Conservation (phyloP, 2,329 filamentous ascomycete genomes). For the Aspergillus clavatus region DNA sequence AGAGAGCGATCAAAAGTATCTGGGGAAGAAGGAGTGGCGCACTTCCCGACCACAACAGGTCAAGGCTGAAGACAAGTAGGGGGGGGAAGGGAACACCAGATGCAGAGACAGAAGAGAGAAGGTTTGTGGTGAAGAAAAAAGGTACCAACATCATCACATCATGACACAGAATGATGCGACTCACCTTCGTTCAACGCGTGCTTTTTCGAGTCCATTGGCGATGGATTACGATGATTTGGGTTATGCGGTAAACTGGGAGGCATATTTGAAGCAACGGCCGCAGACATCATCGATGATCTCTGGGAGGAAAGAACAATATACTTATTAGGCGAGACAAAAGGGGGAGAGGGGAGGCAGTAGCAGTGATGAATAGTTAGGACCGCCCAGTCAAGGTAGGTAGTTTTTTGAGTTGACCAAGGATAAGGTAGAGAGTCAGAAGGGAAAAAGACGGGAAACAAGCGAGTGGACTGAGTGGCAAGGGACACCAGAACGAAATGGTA, state of each 20-base stretch:
- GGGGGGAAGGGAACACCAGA: constrained; percentile 8
- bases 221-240: constrained; percentile 31
- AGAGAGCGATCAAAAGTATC: constrained; percentile 24
- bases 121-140: background rate
- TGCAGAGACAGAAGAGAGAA: constrained; percentile 6
- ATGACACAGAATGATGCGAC: constrained; percentile 16
- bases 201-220: constrained; percentile 43
- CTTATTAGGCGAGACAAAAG: constrained; percentile 14
- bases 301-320: constrained; percentile 10
- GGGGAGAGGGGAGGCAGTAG: no score
- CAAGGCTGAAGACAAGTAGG: constrained; percentile 16
- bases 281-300: constrained; percentile 37
- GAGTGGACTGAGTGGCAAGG: constrained; percentile 8
- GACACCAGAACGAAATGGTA: constrained; percentile 20
- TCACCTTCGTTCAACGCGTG: constrained; percentile 38
- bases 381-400: no score
- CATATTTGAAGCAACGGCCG: constrained; percentile 35
- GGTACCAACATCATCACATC: constrained; percentile 4
- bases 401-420: constrained; percentile 10
- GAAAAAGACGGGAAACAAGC: constrained; percentile 11
- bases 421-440: constrained; percentile 4
- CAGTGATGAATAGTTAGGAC: no score
- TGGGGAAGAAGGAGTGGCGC: constrained; percentile 24
- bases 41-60: constrained; percentile 27
- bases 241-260: constrained; percentile 27